Percentiles rank a stretch among this genome's conserved stretches.
Evolutionary conservation across 176 grass and related monocot genomes (phyloP).

Genomic region (Chrysopogon serrulatus): DNA sequence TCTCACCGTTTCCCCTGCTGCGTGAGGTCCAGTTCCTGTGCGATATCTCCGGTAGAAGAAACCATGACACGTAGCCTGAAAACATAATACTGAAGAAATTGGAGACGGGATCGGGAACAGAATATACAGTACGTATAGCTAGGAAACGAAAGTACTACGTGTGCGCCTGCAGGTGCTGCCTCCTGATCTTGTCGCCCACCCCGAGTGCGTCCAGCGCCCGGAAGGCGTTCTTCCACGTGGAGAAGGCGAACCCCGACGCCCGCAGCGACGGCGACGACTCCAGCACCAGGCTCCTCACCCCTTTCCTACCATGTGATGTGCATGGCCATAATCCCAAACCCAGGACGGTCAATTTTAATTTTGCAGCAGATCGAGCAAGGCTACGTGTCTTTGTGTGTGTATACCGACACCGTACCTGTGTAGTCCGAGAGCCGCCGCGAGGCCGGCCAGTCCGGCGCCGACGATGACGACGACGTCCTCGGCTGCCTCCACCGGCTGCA

Average conservation of each 20-base stretch:
- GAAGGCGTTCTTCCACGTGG: constrained; percentile 64
- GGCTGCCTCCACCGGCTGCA: constrained; percentile 13
- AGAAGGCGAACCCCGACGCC: constrained; percentile 49
- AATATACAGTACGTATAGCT: too few relatives aligned
- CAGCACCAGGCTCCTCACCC: constrained; percentile 66
- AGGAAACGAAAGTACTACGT: constrained; percentile 21
- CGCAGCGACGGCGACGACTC: constrained; percentile 67
- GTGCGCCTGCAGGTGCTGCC: constrained; percentile 28
- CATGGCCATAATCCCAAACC: too few relatives aligned
- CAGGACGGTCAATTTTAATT: not conserved
- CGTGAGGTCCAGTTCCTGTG: not conserved
- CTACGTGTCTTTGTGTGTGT: not conserved
- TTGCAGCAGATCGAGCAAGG: not conserved
- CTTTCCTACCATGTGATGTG: constrained; percentile 44
- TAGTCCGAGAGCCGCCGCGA: constrained; percentile 63
- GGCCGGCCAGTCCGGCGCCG: constrained; percentile 59
- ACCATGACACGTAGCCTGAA: constrained; percentile 12
- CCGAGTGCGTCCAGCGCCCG: constrained; percentile 69
- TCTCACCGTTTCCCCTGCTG: constrained; percentile 1
- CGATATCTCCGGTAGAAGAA: not conserved
- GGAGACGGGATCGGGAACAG: not conserved
- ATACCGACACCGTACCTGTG: constrained; percentile 32
- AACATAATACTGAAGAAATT: not conserved
- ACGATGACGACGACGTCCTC: constrained; percentile 60
- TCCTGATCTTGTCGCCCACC: constrained; percentile 57